These are phyloP conservation scores for Trichoderma sp. DNA, from an alignment of 2,329 filamentous ascomycete species.

Conservation along the genomic window DNA sequence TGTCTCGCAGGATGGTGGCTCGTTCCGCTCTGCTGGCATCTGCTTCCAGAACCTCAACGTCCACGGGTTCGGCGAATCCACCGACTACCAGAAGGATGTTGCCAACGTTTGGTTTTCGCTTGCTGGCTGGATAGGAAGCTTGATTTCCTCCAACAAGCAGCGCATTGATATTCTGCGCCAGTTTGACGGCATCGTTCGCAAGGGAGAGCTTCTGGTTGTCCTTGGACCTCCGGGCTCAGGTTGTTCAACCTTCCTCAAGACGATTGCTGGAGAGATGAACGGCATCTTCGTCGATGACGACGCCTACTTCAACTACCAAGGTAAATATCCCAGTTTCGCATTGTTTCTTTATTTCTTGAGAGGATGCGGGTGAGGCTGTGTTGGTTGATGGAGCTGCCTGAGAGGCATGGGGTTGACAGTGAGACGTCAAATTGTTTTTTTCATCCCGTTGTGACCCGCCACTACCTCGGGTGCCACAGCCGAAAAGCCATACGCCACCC, in stretches of 20 bases:
- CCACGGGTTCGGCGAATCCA: slow-evolving; percentile 63
- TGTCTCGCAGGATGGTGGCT: slow-evolving; percentile 49
- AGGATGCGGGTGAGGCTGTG: not conserved
- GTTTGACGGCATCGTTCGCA: slow-evolving; percentile 65
- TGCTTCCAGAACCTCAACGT: slow-evolving; percentile 66
- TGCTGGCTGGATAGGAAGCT: slow-evolving; percentile 41
- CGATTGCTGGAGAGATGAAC: slow-evolving; percentile 77
- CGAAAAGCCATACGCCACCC: not conserved
- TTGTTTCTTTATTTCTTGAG: not conserved
- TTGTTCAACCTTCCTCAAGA: slow-evolving; percentile 83
- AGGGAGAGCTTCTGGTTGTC: slow-evolving; percentile 73
- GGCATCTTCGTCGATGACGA: slow-evolving; percentile 69
- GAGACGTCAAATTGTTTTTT: not conserved
- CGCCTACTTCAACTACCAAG: slow-evolving; percentile 80
- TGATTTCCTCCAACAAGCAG: slow-evolving; percentile 50
- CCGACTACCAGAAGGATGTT: slow-evolving; percentile 69
- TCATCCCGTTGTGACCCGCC: not conserved
- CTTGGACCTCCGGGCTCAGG: slow-evolving; percentile 69
- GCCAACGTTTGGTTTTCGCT: slow-evolving; percentile 57
- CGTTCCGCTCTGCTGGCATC: slow-evolving; percentile 60
- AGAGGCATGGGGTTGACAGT: not conserved
- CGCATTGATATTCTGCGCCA: slow-evolving; percentile 66
- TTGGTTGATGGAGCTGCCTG: not conserved
- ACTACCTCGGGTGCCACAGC: not conserved
- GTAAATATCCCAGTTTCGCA: slow-evolving; percentile 34